These are phyloP conservation scores for Tilletia walkeri DNA, from an alignment of 1,284 basidiomycete species.

Conservation along the genomic window DNA sequence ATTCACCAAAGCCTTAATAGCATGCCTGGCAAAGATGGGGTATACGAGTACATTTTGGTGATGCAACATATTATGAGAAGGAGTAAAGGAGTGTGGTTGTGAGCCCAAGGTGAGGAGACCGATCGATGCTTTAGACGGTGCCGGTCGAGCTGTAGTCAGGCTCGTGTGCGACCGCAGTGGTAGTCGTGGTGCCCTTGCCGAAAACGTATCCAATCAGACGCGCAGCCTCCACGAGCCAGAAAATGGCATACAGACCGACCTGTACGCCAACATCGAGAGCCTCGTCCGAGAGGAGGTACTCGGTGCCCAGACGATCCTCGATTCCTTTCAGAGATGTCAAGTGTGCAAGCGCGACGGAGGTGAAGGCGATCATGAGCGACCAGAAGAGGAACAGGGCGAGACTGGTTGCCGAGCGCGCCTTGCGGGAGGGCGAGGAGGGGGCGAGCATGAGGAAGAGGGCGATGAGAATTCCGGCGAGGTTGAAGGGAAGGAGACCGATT, in stretches of 20 bases:
- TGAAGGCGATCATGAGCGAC: conserved; percentile 32
- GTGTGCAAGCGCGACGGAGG: conserved; percentile 28
- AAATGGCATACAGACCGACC: conserved; percentile 34
- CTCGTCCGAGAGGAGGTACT: conserved; percentile 38
- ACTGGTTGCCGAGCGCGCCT: conserved; percentile 21
- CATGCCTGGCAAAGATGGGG: no score
- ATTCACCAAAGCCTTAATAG: no score
- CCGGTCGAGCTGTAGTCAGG: no score
- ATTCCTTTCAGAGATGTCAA: conserved; percentile 26
- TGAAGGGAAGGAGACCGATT: conserved; percentile 39
- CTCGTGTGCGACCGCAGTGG: no score
- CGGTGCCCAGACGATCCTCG: conserved; percentile 32
- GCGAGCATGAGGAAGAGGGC: conserved; percentile 34
- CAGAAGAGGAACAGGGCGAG: conserved; percentile 31
- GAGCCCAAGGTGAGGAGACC: no score
- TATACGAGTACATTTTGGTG: no score
- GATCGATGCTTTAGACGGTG: no score
- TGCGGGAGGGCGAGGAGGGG: conserved; percentile 2
- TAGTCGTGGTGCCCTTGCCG: no score
- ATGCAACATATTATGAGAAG: no score
- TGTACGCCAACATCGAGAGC: conserved; percentile 36
- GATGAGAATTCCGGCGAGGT: conserved; percentile 34
- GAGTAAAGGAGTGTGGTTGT: no score
- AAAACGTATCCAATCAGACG: background rate
- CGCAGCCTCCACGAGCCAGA: conserved; percentile 8